Percentiles rank a stretch among this genome's conserved stretches.
These are phyloP conservation scores for Hevea brasiliensis DNA, from an alignment of 345 rosid genomes.

Conservation along the genomic window DNA sequence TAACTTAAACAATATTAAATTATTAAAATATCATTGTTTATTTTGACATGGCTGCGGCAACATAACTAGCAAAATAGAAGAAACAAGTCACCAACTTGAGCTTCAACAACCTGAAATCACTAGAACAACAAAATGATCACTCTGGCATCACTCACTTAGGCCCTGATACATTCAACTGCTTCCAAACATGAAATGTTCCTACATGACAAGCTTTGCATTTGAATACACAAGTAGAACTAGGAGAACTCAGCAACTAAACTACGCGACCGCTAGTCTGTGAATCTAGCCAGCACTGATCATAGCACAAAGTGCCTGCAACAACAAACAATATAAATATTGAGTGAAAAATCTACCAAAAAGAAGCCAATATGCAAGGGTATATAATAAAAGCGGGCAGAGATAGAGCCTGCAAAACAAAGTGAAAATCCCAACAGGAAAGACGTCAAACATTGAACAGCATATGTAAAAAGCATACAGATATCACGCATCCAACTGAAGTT, in stretches of 20 bases:
- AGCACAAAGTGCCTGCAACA: conserved; percentile 6
- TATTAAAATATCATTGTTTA: neutral
- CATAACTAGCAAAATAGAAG: neutral
- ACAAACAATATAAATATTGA: neutral
- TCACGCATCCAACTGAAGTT: too few relatives aligned
- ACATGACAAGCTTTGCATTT: neutral
- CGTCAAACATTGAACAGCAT: too few relatives aligned
- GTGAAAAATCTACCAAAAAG: neutral
- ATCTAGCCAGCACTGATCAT: neutral
- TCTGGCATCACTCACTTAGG: too few relatives aligned
- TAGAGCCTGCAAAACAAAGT: too few relatives aligned
- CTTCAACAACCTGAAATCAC: neutral
- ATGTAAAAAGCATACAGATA: too few relatives aligned
- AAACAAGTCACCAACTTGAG: neutral
- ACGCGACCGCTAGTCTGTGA: neutral
- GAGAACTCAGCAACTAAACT: neutral
- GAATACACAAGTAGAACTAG: neutral
- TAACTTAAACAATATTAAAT: neutral
- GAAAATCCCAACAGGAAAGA: too few relatives aligned
- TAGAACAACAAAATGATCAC: neutral
- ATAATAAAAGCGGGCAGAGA: neutral
- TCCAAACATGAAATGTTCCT: neutral
- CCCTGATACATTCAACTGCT: too few relatives aligned
- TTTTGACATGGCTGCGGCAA: neutral
- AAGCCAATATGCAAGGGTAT: neutral